Evolutionary conservation across 2,329 filamentous ascomycete species (phyloP).

Genomic region (Beauveria pseudobassiana): DNA sequence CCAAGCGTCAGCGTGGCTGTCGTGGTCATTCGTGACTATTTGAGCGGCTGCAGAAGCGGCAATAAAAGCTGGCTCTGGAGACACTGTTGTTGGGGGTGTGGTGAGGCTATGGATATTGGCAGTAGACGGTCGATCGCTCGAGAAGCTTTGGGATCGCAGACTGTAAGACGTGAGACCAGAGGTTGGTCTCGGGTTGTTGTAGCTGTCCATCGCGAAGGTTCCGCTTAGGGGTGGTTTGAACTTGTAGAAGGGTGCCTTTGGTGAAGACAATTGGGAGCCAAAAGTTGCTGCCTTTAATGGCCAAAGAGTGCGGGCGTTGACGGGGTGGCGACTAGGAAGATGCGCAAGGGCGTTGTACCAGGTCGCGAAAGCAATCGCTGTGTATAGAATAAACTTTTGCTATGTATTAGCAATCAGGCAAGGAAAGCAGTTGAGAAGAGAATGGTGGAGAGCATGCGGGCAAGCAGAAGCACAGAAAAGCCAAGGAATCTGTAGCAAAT

Average conservation of each 20-base stretch:
- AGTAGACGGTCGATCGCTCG: constrained; percentile 62
- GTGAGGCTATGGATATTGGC: constrained; percentile 49
- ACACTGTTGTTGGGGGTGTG: constrained; percentile 60
- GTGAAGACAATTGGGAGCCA: neutral
- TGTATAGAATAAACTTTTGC: neutral
- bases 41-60: constrained; percentile 82
- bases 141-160: constrained; percentile 53
- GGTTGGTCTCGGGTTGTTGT: constrained; percentile 22
- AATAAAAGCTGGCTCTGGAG: constrained; percentile 79
- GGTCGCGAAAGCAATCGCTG: constrained; percentile 9
- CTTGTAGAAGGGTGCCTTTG: neutral
- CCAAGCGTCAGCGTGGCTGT: constrained; percentile 63
- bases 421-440: neutral
- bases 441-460: neutral
- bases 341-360: constrained; percentile 3
- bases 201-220: neutral
- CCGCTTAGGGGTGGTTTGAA: neutral
- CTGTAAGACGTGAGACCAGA: constrained; percentile 28
- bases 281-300: neutral
- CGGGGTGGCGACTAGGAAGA: neutral
- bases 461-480: neutral
- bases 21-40: constrained; percentile 83
- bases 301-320: neutral
- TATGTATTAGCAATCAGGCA: constrained; percentile 5
- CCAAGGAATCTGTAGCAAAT: neutral